phyloP scores from a whole-genome alignment of 805 yeast genomes.

The Wickerhamomyces sydowiorum region DNA sequence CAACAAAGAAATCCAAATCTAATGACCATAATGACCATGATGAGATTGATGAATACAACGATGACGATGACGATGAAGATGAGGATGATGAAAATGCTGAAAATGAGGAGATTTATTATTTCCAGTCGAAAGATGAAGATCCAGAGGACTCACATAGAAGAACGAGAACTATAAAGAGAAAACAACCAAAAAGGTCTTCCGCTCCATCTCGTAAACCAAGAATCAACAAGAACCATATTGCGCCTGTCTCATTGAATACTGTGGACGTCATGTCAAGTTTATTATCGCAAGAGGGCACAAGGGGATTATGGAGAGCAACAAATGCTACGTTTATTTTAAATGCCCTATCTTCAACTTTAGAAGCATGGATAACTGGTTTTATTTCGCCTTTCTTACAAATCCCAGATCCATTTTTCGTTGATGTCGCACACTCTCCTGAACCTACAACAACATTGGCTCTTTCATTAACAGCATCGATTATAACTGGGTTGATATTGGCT shows the following conservation, averaged over 20 bases:
- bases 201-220: constrained; percentile 1
- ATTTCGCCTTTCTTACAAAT: constrained; percentile 73
- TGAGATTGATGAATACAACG: constrained; percentile 11
- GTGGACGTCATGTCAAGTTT: constrained; percentile 59
- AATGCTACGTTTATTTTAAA: constrained; percentile 76
- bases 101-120: constrained; percentile 40
- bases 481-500: constrained; percentile 66
- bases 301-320: constrained; percentile 67
- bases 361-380: constrained; percentile 90
- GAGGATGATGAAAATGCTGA: constrained; percentile 26
- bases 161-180: constrained; percentile 11
- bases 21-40: constrained; percentile 15
- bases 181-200: neutral
- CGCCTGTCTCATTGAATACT: constrained; percentile 57
- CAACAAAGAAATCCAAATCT: constrained; percentile 12
- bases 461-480: constrained; percentile 63
- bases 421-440: constrained; percentile 72
- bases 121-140: constrained; percentile 25
- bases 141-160: constrained; percentile 11
- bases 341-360: constrained; percentile 69
- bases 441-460: constrained; percentile 63
- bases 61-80: constrained; percentile 32
- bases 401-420: constrained; percentile 87
- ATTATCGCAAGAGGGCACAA: constrained; percentile 64
- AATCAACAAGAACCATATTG: constrained; percentile 28